Evolutionary conservation across 2,329 filamentous ascomycete species (phyloP).

Genomic region (Fusarium sp.): DNA sequence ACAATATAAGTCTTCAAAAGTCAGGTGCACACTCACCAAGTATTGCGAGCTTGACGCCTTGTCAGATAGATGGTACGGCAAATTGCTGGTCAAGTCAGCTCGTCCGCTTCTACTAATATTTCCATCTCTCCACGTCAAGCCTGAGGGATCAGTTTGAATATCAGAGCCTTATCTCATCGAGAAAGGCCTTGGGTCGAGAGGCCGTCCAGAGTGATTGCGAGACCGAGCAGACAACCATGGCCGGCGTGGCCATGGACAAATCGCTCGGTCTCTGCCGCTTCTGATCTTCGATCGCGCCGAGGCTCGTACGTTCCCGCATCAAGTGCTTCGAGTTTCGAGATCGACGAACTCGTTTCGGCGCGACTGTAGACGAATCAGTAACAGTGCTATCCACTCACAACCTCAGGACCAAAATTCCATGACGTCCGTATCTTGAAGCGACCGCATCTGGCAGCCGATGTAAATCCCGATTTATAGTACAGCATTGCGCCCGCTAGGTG

Average conservation of each 20-base stretch:
- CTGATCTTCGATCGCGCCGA: neutral
- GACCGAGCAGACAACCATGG: neutral
- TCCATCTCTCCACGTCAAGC: too few relatives aligned
- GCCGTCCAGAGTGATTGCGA: neutral
- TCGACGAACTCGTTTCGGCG: neutral
- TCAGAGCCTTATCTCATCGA: neutral
- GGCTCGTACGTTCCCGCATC: neutral
- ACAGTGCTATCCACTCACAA: neutral
- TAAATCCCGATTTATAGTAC: slow-evolving; percentile 10
- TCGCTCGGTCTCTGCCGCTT: neutral
- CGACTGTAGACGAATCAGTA: neutral
- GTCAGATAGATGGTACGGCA: neutral
- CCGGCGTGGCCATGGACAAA: neutral
- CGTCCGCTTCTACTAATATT: neutral
- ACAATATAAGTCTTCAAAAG: too few relatives aligned
- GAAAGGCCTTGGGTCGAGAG: neutral
- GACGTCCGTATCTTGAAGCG: neutral
- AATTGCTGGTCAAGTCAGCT: neutral
- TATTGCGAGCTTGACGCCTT: neutral
- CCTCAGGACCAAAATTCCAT: neutral
- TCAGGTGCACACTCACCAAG: neutral
- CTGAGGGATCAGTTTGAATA: too few relatives aligned
- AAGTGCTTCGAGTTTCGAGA: neutral
- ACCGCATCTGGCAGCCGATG: neutral
- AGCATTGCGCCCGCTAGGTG: neutral